Conservation (phyloP, 768 basidiomycete species). For the Termitomyces sp. region DNA sequence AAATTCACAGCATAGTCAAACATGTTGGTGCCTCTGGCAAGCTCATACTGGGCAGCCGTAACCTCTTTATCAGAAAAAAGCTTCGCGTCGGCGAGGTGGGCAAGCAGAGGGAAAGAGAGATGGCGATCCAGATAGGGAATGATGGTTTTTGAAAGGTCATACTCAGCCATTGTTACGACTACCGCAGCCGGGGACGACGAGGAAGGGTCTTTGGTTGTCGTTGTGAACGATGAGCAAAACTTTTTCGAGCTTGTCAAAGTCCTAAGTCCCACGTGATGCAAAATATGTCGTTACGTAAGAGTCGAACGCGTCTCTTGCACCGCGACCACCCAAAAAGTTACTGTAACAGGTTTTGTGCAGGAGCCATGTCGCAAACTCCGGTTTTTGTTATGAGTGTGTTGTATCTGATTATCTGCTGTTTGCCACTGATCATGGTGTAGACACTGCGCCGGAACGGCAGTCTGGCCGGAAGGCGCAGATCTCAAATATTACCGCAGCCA, state of each 20-base stretch:
- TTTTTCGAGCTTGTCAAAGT: constrained; percentile 3
- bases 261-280: constrained; percentile 1
- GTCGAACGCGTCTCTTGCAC: constrained; percentile 5
- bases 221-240: constrained; percentile 11
- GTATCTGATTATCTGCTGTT: fast-evolving
- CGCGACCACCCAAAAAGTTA: constrained; percentile 6
- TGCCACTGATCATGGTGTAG: constrained; percentile 32
- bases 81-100: constrained; percentile 73
- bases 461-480: constrained; percentile 94
- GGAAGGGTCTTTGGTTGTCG: constrained; percentile 4
- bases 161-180: constrained; percentile 59
- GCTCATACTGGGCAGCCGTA: constrained; percentile 90
- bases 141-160: constrained; percentile 87
- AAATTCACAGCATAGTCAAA: constrained; percentile 86
- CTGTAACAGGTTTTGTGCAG: not conserved
- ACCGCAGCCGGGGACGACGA: not conserved
- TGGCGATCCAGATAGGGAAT: constrained; percentile 94
- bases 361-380: constrained; percentile 58
- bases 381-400: constrained; percentile 79
- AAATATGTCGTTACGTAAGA: constrained; percentile 2
- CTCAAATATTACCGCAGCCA: constrained; percentile 95
- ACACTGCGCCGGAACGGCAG: constrained; percentile 91
- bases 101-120: constrained; percentile 87
- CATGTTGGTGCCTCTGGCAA: constrained; percentile 98
- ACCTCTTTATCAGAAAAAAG: constrained; percentile 79